Percentiles rank a stretch among this genome's conserved stretches.
These are phyloP conservation scores for Termitomyces sp. DNA, from an alignment of 768 basidiomycete species.

Conservation along the genomic window DNA sequence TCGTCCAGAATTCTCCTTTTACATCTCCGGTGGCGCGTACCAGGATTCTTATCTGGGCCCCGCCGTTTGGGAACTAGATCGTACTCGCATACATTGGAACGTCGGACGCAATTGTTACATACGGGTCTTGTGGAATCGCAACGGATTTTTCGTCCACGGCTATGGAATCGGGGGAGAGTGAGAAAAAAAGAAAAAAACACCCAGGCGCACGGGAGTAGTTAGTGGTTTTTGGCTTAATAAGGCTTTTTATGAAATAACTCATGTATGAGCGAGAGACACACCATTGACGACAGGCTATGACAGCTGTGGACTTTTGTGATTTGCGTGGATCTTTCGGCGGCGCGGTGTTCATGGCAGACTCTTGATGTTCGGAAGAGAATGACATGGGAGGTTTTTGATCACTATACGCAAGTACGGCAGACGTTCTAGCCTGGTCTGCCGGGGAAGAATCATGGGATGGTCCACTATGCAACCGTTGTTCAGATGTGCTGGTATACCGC, in stretches of 20 bases:
- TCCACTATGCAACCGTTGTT: constrained; percentile 40
- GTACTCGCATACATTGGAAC: constrained; percentile 74
- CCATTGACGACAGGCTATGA: constrained; percentile 86
- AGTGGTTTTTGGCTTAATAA: constrained; percentile 28
- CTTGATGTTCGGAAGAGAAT: constrained; percentile 26
- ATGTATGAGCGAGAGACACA: constrained; percentile 35
- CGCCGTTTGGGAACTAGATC: constrained; percentile 76
- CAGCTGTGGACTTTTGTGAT: constrained; percentile 55
- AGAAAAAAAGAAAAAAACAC: background rate
- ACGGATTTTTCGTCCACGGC: constrained; percentile 79
- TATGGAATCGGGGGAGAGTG: constrained; percentile 25
- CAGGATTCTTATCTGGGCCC: constrained; percentile 83
- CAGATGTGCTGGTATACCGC: constrained; percentile 31
- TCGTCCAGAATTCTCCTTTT: constrained; percentile 70
- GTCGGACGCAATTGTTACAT: constrained; percentile 78
- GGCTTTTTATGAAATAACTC: constrained; percentile 32
- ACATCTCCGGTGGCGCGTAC: constrained; percentile 77
- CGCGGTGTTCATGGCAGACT: constrained; percentile 24
- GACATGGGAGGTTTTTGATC: constrained; percentile 26
- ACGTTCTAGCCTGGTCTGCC: constrained; percentile 26
- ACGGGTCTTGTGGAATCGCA: constrained; percentile 80
- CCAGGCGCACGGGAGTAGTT: constrained; percentile 15
- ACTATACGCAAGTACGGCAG: constrained; percentile 23
- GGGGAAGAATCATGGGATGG: constrained; percentile 40
- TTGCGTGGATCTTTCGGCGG: constrained; percentile 27